These are phyloP conservation scores for Buddleja alternifolia DNA, from an alignment of 257 asterid species.

Conservation along the genomic window DNA sequence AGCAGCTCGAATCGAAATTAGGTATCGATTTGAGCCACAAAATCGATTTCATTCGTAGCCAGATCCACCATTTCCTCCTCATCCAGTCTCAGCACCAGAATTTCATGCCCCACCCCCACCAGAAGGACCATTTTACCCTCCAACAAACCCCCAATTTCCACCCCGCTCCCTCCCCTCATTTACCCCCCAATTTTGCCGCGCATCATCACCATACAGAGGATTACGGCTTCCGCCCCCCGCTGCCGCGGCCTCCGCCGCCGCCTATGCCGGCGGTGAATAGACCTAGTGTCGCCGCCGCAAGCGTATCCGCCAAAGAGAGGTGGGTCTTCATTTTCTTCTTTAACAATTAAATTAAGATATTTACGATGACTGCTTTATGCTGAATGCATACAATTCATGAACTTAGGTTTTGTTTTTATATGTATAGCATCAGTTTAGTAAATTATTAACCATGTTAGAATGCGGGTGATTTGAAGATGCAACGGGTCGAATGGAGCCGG, in stretches of 20 bases:
- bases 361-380: not conserved
- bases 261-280: constrained; percentile 30
- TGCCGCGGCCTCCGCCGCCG: constrained; percentile 26
- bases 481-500: no score
- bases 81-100: constrained; percentile 39
- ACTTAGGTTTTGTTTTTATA: not conserved
- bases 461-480: no score
- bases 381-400: not conserved
- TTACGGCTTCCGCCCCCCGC: constrained; percentile 43
- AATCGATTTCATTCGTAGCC: constrained; percentile 63
- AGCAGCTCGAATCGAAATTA: constrained; percentile 61
- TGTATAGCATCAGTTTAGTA: not conserved
- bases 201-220: constrained; percentile 47
- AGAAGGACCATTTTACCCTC: constrained; percentile 45
- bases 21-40: constrained; percentile 59
- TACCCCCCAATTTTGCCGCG: constrained; percentile 37
- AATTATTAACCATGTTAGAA: no score
- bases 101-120: constrained; percentile 34
- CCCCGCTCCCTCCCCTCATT: constrained; percentile 34
- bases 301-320: constrained; percentile 58
- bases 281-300: constrained; percentile 35
- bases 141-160: constrained; percentile 45
- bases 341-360: no score
- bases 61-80: constrained; percentile 62
- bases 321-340: constrained; percentile 26